A percentile compares a stretch with the other conserved stretches of the same genome.
Conservation (phyloP, 441 rosid species). For the Brassica balearica region DNA sequence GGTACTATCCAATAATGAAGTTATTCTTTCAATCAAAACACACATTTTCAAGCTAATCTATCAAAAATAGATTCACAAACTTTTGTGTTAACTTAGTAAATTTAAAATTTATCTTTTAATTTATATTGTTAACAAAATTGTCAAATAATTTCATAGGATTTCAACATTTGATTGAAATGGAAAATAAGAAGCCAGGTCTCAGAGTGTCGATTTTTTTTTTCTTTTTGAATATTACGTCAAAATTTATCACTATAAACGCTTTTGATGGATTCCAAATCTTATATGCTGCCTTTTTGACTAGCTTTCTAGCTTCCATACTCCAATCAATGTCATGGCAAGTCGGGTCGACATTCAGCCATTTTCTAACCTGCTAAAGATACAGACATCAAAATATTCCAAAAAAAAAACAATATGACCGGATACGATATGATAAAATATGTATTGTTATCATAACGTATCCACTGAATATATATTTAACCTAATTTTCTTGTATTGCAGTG, state of each 20-base stretch:
- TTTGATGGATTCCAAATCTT: slow-evolving; percentile 34
- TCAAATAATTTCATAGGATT: neutral
- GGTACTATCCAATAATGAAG: slow-evolving; percentile 1
- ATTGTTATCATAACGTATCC: slow-evolving; percentile 1
- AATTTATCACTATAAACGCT: slow-evolving; percentile 25
- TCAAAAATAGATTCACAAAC: neutral
- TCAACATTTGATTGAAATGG: neutral
- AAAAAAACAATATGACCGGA: slow-evolving; percentile 35
- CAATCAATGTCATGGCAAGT: slow-evolving; percentile 5
- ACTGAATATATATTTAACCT: slow-evolving; percentile 17
- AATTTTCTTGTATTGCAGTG: slow-evolving; percentile 21
- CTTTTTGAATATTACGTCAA: slow-evolving; percentile 12
- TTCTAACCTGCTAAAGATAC: slow-evolving; percentile 22
- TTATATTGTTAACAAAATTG: neutral
- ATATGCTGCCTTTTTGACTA: slow-evolving; percentile 12
- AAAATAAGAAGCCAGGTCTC: neutral
- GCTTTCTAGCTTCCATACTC: slow-evolving; percentile 1
- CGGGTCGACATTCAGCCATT: slow-evolving; percentile 2
- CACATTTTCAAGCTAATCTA: neutral
- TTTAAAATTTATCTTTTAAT: neutral
- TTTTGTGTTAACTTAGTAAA: neutral
- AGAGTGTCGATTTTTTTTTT: neutral
- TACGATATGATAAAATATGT: slow-evolving; percentile 21
- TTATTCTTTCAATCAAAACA: neutral
- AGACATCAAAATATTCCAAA: slow-evolving; percentile 10